Base-by-base conservation (phyloP, 1,284 basidiomycete species). In the Tilletia indica region DNA sequence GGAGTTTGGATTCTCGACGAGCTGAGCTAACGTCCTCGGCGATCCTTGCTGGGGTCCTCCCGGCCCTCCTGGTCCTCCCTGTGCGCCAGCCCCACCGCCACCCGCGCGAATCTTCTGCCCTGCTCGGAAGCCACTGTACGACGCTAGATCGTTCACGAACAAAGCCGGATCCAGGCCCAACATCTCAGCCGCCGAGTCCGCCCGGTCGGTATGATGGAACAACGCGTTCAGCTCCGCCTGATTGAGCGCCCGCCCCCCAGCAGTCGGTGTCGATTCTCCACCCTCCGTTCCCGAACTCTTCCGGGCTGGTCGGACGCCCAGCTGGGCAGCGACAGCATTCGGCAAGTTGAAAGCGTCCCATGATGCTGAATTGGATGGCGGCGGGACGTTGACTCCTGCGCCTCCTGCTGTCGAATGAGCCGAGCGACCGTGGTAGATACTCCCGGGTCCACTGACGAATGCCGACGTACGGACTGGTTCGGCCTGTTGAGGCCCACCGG, bases 401-500 rank as follows among this genome's bases (percentile, higher is more conserved):
- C 56, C 56, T 2, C 4, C 12, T 58, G 56, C 21, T 25, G 11
- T 34, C 9, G 21, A 11, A 73, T 70, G 3, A 69, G 68, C 45
- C 47, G 76, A 74, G 14, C 67, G 71, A 14, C 78, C 77, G 48
- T 79, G 76, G 63, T 76, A 80, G 66, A 80, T 77, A 69, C 79
- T 80, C 0, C 72, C 73, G 11, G 80, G 80, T 16, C 61, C 61
- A 47, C 80, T 78, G 5, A 77, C 80, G 61, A 80, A 81, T 1
- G 78, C 78, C 0, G 75, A 73, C 36, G 77, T 70, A 1, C 74
- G 74, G 6, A 72, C 69, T 16, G 71, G 16, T 70, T 48, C 68
- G 67, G n/a, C 70, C 69, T 21, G 56, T n/a, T n/a, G n/a, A n/a
- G n/a, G n/a, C 5, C 75, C 75, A 36, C 76, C 74, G 0, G 75